Evolutionary conservation across 495 filamentous ascomycete genomes (phyloP).

Genomic region (Penicillium dipodomyicola): DNA sequence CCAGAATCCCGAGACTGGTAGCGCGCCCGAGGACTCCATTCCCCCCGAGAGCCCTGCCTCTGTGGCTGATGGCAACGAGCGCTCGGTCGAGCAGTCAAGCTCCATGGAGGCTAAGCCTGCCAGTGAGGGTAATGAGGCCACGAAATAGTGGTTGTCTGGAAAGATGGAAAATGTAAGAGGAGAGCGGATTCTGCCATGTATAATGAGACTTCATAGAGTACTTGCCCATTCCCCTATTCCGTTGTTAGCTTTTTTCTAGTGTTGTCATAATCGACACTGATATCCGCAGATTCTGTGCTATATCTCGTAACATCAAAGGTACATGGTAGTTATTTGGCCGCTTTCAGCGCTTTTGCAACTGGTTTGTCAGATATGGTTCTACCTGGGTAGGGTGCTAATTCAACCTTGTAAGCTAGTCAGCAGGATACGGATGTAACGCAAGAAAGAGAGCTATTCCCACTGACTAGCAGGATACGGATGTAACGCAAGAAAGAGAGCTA

Average conservation of each 20-base stretch:
- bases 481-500: slow-evolving; percentile 29
- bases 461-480: too few relatives aligned
- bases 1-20: slow-evolving; percentile 61
- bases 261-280: slow-evolving; percentile 8
- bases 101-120: slow-evolving; percentile 65
- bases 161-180: slow-evolving; percentile 16
- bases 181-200: slow-evolving; percentile 24
- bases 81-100: slow-evolving; percentile 54
- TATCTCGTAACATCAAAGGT: neutral
- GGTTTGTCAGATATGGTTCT: neutral
- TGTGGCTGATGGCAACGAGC: slow-evolving; percentile 59
- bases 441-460: slow-evolving; percentile 35
- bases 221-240: slow-evolving; percentile 17
- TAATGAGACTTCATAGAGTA: slow-evolving; percentile 25
- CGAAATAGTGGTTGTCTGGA: slow-evolving; percentile 28
- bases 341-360: neutral
- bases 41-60: slow-evolving; percentile 43
- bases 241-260: slow-evolving; percentile 17
- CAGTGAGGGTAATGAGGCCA: slow-evolving; percentile 73
- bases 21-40: slow-evolving; percentile 36
- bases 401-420: neutral
- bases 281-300: neutral
- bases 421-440: slow-evolving; percentile 5
- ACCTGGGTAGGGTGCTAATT: neutral
- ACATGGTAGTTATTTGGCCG: neutral